These are phyloP conservation scores for Trichoderma harzianum DNA, from an alignment of 2,329 filamentous ascomycete species.

Conservation along the genomic window DNA sequence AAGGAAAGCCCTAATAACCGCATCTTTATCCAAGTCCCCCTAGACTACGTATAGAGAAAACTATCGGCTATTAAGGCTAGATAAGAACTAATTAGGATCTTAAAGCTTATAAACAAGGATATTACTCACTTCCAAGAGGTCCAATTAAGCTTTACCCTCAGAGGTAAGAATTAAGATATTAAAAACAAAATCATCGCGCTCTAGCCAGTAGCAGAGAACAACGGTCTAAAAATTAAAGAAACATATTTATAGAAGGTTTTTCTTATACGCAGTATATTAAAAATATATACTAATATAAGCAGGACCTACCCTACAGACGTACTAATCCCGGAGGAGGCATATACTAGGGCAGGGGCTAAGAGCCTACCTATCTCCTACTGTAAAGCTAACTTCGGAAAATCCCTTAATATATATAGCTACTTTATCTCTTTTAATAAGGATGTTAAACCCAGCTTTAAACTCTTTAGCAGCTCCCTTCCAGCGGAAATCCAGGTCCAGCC, in stretches of 20 bases:
- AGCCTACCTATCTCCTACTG: background rate
- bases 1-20: background rate
- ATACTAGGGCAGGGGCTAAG: background rate
- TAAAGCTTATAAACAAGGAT: background rate
- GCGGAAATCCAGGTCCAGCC: background rate
- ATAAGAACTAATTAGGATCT: background rate
- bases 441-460: background rate
- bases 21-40: background rate
- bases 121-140: background rate
- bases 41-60: background rate
- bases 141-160: background rate
- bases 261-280: background rate
- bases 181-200: background rate
- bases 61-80: background rate
- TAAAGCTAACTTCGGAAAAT: background rate
- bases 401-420: background rate
- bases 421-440: background rate
- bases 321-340: background rate
- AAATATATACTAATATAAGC: background rate
- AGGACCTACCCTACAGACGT: background rate
- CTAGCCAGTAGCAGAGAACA: background rate
- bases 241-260: background rate
- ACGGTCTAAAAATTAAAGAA: background rate
- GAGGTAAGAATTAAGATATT: background rate
- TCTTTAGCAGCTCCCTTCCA: background rate